Evolutionary conservation across 2,329 filamentous ascomycete genomes (phyloP), one percentile per base, ranked within the genome.

Genomic region (Neonectria magnoliae): DNA sequence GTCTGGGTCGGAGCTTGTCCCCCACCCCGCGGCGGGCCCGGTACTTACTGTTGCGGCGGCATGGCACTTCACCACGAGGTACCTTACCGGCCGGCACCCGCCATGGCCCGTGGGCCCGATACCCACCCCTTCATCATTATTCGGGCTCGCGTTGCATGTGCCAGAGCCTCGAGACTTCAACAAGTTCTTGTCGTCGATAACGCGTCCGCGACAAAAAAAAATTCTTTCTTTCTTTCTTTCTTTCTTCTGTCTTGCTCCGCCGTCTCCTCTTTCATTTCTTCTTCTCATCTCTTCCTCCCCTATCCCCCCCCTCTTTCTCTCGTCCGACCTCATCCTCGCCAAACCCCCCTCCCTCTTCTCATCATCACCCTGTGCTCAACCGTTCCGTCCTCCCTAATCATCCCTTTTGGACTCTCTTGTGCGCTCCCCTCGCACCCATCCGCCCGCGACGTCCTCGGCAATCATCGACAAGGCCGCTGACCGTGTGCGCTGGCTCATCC

Each of bases 181-280:
- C 38, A 54, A 16, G 25, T 64, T 64, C 44, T 20, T 31, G 29
- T 57, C 44, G 47, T 54, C 38, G 45, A 48, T 55, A 59, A 47
- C 44, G 58, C 58, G 48, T 53, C 48, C 48, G 60, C 62, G 55
- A 55, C 47, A 48, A n/a, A n/a, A n/a, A n/a, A n/a, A n/a, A n/a
- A n/a, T n/a, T n/a, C n/a, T n/a, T n/a, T n/a, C n/a, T n/a, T n/a
- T n/a, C 48, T 57, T 59, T 47, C 29, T 29, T 29, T 45, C 53
- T 29, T 42, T 52, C 38, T 38, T 60, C 45, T 50, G 36, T 55
- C 38, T 65, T 51, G 22, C 41, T 42, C 47, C 45, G 54, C 57
- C 52, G 22, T 16, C 53, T 52, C 44, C 41, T 51, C 29, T 52
- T 33, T 55, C 29, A 29, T 27, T 51, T 18, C 54, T 54, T 4